Conservation (phyloP, 305 asterid species). For the Fraxinus angustifolia region DNA sequence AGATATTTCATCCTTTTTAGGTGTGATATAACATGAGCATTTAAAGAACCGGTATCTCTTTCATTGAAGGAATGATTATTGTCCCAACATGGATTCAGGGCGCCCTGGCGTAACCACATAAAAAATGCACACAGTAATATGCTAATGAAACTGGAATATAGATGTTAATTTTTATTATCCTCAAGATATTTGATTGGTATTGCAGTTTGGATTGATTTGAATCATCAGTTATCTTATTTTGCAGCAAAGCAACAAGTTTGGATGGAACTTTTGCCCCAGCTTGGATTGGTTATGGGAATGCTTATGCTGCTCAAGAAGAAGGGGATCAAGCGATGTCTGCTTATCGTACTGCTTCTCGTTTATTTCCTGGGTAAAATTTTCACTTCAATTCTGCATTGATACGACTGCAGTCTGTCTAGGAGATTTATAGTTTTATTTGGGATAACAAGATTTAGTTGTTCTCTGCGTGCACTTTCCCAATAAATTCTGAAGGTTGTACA, state of each 20-base stretch:
- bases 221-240: slow-evolving; percentile 22
- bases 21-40: slow-evolving; percentile 4
- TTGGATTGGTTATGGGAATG: slow-evolving; percentile 97
- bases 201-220: slow-evolving; percentile 10
- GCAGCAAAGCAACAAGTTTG: slow-evolving; percentile 94
- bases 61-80: background rate
- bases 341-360: slow-evolving; percentile 97
- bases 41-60: background rate
- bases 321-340: slow-evolving; percentile 99
- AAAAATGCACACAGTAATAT: background rate
- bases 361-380: slow-evolving; percentile 85
- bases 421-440: slow-evolving; percentile 8
- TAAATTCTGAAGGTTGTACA: background rate
- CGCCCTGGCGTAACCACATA: background rate
- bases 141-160: background rate
- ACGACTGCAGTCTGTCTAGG: slow-evolving; percentile 3
- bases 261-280: slow-evolving; percentile 94
- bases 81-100: background rate
- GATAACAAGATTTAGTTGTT: background rate
- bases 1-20: background rate
- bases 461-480: slow-evolving; percentile 13
- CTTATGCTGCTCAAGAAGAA: slow-evolving; percentile 93
- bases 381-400: slow-evolving; percentile 12
- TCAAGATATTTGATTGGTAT: slow-evolving; percentile 4
- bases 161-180: slow-evolving; percentile 9